These are phyloP conservation scores for Arthrobotrys iridis DNA, from an alignment of 2,329 filamentous ascomycete genomes.

Conservation along the genomic window DNA sequence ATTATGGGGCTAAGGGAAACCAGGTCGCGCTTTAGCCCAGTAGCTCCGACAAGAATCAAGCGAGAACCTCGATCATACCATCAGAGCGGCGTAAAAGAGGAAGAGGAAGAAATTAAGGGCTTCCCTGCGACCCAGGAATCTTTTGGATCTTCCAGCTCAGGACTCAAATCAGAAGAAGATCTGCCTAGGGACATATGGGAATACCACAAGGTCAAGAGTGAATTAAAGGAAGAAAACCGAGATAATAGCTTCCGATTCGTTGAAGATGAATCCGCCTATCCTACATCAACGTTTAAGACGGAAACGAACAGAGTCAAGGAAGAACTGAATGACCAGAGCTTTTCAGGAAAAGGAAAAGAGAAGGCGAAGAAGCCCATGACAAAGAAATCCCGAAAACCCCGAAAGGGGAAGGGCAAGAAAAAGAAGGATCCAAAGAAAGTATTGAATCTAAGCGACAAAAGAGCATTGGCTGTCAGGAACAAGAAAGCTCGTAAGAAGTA, in stretches of 20 bases:
- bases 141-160: neutral
- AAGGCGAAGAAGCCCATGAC: slow-evolving; percentile 55
- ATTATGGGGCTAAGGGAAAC: slow-evolving; percentile 46
- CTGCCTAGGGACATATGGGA: slow-evolving; percentile 60
- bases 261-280: neutral
- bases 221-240: slow-evolving; percentile 62
- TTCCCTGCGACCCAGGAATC: slow-evolving; percentile 39
- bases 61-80: slow-evolving; percentile 12
- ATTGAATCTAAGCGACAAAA: slow-evolving; percentile 72
- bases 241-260: neutral
- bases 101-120: slow-evolving; percentile 42
- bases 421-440: slow-evolving; percentile 59
- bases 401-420: slow-evolving; percentile 56
- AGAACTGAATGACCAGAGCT: no score
- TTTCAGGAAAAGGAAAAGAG: slow-evolving; percentile 40
- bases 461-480: slow-evolving; percentile 73
- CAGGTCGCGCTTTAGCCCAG: slow-evolving; percentile 2
- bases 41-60: neutral
- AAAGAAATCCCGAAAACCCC: slow-evolving; percentile 22
- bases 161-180: slow-evolving; percentile 26
- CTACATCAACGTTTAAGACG: neutral
- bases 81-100: slow-evolving; percentile 8
- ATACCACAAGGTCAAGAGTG: slow-evolving; percentile 60
- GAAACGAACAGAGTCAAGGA: slow-evolving; percentile 19
- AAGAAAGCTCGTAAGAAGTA: slow-evolving; percentile 72